A percentile compares a stretch with the other conserved stretches of the same genome.
phyloP scores from a whole-genome alignment of 768 basidiomycete genomes.

The Amanita muscaria region DNA sequence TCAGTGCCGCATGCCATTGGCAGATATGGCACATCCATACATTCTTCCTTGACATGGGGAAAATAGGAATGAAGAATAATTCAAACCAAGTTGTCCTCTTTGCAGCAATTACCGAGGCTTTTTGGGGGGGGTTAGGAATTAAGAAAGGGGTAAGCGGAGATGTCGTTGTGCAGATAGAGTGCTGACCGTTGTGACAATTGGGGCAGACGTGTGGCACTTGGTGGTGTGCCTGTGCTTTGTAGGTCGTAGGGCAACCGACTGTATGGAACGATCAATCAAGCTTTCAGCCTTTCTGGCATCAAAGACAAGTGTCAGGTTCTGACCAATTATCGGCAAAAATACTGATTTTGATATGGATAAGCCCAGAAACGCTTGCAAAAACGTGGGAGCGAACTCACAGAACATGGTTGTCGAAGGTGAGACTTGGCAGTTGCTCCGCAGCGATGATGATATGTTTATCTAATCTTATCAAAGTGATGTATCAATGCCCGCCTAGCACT shows the following conservation, averaged over 20 bases:
- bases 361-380: not conserved
- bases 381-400: not conserved
- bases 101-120: slow-evolving; percentile 52
- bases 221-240: slow-evolving; percentile 47
- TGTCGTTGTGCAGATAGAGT: too few species aligned
- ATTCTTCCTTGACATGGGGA: slow-evolving; percentile 53
- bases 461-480: not conserved
- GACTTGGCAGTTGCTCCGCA: not conserved
- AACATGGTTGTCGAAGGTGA: slow-evolving; percentile 9
- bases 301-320: too few species aligned
- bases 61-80: slow-evolving; percentile 62
- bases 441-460: not conserved
- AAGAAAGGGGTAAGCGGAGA: too few species aligned
- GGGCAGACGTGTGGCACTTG: slow-evolving; percentile 52
- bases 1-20: slow-evolving; percentile 48
- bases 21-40: slow-evolving; percentile 71
- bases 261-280: not conserved
- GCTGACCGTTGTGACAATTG: slow-evolving; percentile 60
- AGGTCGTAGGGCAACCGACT: slow-evolving; percentile 62
- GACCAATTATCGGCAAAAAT: slow-evolving; percentile 41
- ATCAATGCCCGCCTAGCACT: too few species aligned
- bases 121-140: too few species aligned
- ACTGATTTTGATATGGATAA: slow-evolving; percentile 23
- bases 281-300: too few species aligned
- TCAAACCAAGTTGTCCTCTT: slow-evolving; percentile 70